A percentile compares a stretch with the other conserved stretches of the same genome.
These are phyloP conservation scores for Somion occarium DNA, from an alignment of 1,284 basidiomycete genomes.

Conservation along the genomic window DNA sequence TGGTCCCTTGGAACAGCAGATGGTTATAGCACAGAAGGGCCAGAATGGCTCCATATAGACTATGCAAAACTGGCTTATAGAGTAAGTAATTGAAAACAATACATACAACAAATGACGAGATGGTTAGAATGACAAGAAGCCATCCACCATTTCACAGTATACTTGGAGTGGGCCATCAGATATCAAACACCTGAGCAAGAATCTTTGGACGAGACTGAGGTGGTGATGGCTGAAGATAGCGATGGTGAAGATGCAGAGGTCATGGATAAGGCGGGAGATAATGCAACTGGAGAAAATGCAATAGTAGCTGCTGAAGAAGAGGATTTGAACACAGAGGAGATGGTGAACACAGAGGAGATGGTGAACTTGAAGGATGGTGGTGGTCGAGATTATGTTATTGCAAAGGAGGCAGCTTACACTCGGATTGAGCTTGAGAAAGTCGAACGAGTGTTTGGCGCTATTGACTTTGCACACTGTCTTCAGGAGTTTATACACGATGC, in stretches of 20 bases:
- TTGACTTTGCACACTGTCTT: too few relatives aligned
- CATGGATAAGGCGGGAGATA: too few relatives aligned
- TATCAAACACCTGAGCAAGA: too few relatives aligned
- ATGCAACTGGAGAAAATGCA: not conserved
- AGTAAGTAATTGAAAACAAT: constrained; percentile 17
- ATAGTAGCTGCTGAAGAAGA: not conserved
- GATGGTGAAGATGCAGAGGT: not conserved
- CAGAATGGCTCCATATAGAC: constrained; percentile 26
- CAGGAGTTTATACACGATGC: too few relatives aligned
- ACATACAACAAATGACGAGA: constrained; percentile 19
- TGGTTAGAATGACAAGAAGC: constrained; percentile 18
- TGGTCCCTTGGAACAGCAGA: constrained; percentile 16
- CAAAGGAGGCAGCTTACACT: not conserved
- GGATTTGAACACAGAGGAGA: not conserved
- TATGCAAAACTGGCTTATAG: constrained; percentile 21
- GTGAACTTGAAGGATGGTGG: not conserved
- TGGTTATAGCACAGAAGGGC: constrained; percentile 21
- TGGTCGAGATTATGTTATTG: not conserved
- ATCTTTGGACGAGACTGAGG: not conserved
- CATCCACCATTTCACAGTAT: constrained; percentile 1
- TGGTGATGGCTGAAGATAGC: not conserved
- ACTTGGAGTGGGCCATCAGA: not conserved
- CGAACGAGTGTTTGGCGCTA: too few relatives aligned
- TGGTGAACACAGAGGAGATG: not conserved
- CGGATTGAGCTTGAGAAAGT: not conserved